Conservation (phyloP, 345 rosid species). For the Salix dunnii region DNA sequence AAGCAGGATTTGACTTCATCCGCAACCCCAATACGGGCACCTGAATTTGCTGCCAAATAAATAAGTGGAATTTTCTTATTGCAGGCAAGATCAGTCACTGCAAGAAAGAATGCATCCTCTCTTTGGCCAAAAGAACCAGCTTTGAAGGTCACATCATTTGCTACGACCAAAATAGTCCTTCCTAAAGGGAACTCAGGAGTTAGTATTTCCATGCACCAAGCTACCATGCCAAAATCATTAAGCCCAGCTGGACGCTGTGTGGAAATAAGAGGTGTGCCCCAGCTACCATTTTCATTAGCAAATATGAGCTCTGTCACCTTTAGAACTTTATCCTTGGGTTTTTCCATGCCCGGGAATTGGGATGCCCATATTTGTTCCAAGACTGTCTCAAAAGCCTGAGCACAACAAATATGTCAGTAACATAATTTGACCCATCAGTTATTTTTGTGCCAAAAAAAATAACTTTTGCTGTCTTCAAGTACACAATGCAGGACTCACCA, state of each 20-base stretch:
- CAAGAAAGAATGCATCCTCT: constrained; percentile 96
- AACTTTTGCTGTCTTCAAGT: background rate
- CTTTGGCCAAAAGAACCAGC: constrained; percentile 98
- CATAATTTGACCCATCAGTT: constrained; percentile 8
- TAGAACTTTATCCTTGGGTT: constrained; percentile 46
- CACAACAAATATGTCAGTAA: constrained; percentile 15
- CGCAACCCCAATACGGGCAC: constrained; percentile 95
- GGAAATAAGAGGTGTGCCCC: constrained; percentile 67
- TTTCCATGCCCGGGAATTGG: constrained; percentile 46
- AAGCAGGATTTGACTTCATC: constrained; percentile 92
- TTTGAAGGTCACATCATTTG: constrained; percentile 95
- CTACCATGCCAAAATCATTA: constrained; percentile 95
- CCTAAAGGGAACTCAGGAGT: constrained; percentile 97
- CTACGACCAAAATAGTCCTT: constrained; percentile 67
- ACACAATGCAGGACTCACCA: constrained; percentile 50
- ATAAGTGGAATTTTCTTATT: constrained; percentile 78
- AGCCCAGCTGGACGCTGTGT: constrained; percentile 66
- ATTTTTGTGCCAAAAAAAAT: background rate
- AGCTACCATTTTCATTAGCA: constrained; percentile 55
- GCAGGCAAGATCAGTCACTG: constrained; percentile 93
- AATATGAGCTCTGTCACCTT: constrained; percentile 77
- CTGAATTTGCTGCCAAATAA: constrained; percentile 97
- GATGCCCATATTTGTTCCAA: constrained; percentile 74
- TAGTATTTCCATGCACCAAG: constrained; percentile 87
- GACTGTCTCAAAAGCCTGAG: constrained; percentile 90